Percentiles rank a stretch among this genome's conserved stretches.
phyloP scores from a whole-genome alignment of 2,329 filamentous ascomycete genomes.

The Nemania sp. region DNA sequence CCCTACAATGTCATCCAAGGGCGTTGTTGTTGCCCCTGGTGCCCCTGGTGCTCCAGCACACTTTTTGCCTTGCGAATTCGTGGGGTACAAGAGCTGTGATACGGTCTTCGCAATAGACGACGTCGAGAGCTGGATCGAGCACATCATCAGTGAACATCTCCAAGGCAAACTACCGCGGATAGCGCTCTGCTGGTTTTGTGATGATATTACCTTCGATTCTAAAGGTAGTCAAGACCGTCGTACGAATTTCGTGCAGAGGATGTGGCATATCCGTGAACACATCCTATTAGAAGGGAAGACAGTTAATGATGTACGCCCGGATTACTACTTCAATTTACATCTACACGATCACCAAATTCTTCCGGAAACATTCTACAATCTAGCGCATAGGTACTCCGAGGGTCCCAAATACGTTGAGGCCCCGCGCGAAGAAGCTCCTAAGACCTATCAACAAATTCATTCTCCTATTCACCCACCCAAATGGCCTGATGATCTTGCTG shows the following conservation, averaged over 20 bases:
- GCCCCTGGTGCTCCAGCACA: too few relatives aligned
- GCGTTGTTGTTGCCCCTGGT: too few relatives aligned
- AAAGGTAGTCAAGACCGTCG: slow-evolving; percentile 27
- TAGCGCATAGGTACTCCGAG: too few relatives aligned
- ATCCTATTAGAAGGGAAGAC: slow-evolving; percentile 50
- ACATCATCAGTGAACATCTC: slow-evolving; percentile 57
- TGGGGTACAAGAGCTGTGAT: slow-evolving; percentile 53
- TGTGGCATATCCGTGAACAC: slow-evolving; percentile 64
- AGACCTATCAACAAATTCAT: too few relatives aligned
- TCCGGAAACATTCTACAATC: too few relatives aligned
- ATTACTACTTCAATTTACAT: slow-evolving; percentile 90
- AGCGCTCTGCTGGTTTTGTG: slow-evolving; percentile 66
- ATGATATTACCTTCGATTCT: slow-evolving; percentile 51
- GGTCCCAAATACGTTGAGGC: too few relatives aligned
- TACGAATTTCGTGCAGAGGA: slow-evolving; percentile 55
- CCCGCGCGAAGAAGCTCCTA: too few relatives aligned
- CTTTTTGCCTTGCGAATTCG: slow-evolving; percentile 63
- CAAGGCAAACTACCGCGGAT: slow-evolving; percentile 50
- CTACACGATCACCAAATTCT: too few relatives aligned
- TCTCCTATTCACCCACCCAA: too few relatives aligned
- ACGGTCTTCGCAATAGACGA: slow-evolving; percentile 55
- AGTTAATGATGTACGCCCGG: slow-evolving; percentile 75
- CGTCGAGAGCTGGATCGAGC: slow-evolving; percentile 59
- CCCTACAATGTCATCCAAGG: too few relatives aligned
- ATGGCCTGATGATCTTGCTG: too few relatives aligned